These are phyloP conservation scores for Rhizophora mangle DNA, from an alignment of 345 rosid species.

Conservation along the genomic window DNA sequence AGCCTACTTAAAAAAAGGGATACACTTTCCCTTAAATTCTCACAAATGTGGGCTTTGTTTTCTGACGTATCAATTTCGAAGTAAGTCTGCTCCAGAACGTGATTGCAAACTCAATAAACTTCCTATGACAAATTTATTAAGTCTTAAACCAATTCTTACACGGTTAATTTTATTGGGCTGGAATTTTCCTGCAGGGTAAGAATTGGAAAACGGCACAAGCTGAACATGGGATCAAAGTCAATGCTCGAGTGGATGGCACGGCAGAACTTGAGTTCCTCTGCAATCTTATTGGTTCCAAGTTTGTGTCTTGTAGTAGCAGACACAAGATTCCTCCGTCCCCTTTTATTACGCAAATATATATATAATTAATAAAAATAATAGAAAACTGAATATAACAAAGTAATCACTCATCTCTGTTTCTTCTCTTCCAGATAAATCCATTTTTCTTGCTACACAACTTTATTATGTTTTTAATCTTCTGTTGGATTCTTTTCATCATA, in stretches of 20 bases:
- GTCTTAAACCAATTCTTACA: too few relatives aligned
- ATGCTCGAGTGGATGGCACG: not conserved
- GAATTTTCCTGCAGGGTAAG: too few relatives aligned
- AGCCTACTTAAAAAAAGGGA: too few relatives aligned
- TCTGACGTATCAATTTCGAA: too few relatives aligned
- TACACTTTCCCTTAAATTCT: too few relatives aligned
- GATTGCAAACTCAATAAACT: too few relatives aligned
- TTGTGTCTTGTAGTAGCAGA: conserved; percentile 32
- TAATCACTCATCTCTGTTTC: not conserved
- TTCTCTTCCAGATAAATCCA: not conserved
- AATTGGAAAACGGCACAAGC: too few relatives aligned
- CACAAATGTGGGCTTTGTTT: too few relatives aligned
- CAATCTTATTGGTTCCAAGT: conserved; percentile 30
- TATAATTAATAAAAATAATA: not conserved
- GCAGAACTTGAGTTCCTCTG: conserved; percentile 1
- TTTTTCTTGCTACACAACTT: not conserved
- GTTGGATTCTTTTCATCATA: not conserved
- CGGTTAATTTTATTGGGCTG: too few relatives aligned
- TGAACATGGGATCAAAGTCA: conserved; percentile 3
- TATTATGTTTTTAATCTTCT: not conserved
- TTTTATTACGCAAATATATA: not conserved
- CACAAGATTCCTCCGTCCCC: conserved; percentile 31
- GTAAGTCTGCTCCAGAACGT: too few relatives aligned
- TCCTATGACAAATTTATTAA: too few relatives aligned
- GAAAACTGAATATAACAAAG: too few relatives aligned